Conservation (phyloP, 345 rosid genomes). For the Rubroshorea leprosula region DNA sequence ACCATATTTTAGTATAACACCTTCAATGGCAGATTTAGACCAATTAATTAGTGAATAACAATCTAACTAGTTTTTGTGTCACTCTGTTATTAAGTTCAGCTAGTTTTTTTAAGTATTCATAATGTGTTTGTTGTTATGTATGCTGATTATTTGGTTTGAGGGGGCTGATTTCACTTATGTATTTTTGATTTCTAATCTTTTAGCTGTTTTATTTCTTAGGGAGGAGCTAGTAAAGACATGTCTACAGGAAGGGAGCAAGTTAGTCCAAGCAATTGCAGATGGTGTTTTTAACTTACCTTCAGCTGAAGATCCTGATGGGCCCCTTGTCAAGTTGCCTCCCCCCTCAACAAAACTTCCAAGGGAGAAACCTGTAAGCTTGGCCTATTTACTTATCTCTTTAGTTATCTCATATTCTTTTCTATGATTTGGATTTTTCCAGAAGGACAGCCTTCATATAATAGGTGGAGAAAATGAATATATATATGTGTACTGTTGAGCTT, state of each 20-base stretch:
- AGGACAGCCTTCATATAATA: no score
- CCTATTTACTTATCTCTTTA: background rate
- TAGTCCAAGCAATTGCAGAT: slow-evolving; percentile 68
- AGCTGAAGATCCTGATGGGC: slow-evolving; percentile 70
- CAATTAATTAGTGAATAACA: no score
- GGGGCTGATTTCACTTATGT: slow-evolving; percentile 11
- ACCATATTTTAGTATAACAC: no score
- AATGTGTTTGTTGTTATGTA: background rate
- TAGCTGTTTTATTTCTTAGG: slow-evolving; percentile 29
- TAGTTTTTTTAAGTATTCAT: background rate
- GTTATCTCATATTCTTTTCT: background rate
- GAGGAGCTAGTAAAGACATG: slow-evolving; percentile 62
- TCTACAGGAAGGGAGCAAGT: slow-evolving; percentile 52
- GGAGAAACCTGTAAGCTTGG: slow-evolving; percentile 65
- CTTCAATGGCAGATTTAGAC: no score
- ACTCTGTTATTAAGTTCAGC: background rate
- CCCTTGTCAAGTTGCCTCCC: slow-evolving; percentile 69
- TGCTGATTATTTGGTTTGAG: background rate
- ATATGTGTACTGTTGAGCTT: no score
- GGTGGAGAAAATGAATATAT: no score
- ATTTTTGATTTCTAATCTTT: background rate
- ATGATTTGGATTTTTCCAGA: background rate
- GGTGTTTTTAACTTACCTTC: slow-evolving; percentile 69
- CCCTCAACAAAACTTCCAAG: slow-evolving; percentile 75
- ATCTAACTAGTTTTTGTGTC: no score